Conservation (phyloP, 1,284 basidiomycete genomes). For the Sporisorium graminicola region DNA sequence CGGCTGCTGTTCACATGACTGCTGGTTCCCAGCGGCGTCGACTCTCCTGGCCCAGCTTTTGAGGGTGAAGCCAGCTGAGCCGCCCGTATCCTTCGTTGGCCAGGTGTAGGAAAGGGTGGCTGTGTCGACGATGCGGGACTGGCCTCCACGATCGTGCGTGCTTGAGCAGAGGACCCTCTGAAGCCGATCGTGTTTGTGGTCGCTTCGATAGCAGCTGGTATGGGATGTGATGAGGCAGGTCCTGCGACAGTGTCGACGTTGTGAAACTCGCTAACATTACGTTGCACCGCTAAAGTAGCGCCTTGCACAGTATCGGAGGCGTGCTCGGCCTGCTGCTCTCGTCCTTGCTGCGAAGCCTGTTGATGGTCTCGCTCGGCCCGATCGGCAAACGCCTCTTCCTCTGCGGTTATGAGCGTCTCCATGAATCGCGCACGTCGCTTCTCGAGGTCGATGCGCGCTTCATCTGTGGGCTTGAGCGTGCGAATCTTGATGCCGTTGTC, state of each 20-base stretch:
- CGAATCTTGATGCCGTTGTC: constrained; percentile 54
- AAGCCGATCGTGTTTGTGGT: background rate
- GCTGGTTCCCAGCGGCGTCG: constrained; percentile 17
- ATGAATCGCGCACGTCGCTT: constrained; percentile 27
- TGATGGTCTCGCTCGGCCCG: constrained; percentile 22
- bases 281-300: background rate
- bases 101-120: constrained; percentile 42
- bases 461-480: constrained; percentile 38
- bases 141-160: background rate
- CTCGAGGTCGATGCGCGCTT: constrained; percentile 34
- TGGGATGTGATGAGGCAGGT: background rate
- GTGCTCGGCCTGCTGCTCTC: constrained; percentile 6
- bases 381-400: constrained; percentile 38
- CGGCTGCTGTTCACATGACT: constrained; percentile 17
- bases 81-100: constrained; percentile 26
- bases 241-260: background rate
- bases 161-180: background rate
- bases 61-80: constrained; percentile 25
- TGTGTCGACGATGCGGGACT: constrained; percentile 17
- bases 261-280: background rate
- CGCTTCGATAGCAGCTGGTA: background rate
- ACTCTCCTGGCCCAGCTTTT: background rate
- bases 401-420: constrained; percentile 21
- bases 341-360: constrained; percentile 3
- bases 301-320: background rate